phyloP scores from a whole-genome alignment of 441 rosid genomes.

The Arabidopsis lyrata region DNA sequence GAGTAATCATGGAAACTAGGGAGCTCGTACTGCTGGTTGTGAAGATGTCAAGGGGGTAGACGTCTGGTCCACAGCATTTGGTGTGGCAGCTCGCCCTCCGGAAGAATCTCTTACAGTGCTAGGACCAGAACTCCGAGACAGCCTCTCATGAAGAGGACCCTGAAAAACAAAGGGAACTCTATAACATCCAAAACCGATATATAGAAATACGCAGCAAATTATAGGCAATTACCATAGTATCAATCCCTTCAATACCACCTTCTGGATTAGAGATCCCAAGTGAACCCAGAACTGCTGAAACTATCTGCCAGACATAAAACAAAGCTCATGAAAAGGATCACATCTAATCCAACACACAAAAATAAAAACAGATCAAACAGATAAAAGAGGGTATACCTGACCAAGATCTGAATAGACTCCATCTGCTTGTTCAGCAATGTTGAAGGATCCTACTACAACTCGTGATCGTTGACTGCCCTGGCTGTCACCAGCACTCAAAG shows the following conservation, averaged over 20 bases:
- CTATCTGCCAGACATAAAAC: slow-evolving; percentile 38
- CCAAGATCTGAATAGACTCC: slow-evolving; percentile 42
- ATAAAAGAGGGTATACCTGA: slow-evolving; percentile 29
- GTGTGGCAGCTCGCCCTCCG: slow-evolving; percentile 34
- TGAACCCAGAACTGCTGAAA: slow-evolving; percentile 52
- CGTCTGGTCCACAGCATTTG: slow-evolving; percentile 35
- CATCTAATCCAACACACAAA: slow-evolving; percentile 15
- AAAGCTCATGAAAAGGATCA: slow-evolving; percentile 30
- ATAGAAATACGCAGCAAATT: not conserved
- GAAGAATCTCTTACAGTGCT: slow-evolving; percentile 34
- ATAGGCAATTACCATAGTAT: slow-evolving; percentile 38
- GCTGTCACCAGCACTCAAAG: slow-evolving; percentile 43
- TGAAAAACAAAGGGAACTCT: slow-evolving; percentile 30
- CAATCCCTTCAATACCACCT: slow-evolving; percentile 46
- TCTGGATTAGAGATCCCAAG: slow-evolving; percentile 46
- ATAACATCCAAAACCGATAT: slow-evolving; percentile 17
- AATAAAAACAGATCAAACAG: slow-evolving; percentile 1
- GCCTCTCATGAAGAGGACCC: slow-evolving; percentile 42
- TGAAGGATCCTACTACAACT: slow-evolving; percentile 46
- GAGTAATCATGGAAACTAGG: slow-evolving; percentile 8
- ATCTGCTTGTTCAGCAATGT: slow-evolving; percentile 46
- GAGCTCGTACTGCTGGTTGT: slow-evolving; percentile 41
- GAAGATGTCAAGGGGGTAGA: slow-evolving; percentile 39
- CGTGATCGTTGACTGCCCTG: slow-evolving; percentile 45
- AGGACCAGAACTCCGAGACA: slow-evolving; percentile 39